Base-by-base conservation (phyloP, 352 stramenopile genomes). In the Albugo laibachii region DNA sequence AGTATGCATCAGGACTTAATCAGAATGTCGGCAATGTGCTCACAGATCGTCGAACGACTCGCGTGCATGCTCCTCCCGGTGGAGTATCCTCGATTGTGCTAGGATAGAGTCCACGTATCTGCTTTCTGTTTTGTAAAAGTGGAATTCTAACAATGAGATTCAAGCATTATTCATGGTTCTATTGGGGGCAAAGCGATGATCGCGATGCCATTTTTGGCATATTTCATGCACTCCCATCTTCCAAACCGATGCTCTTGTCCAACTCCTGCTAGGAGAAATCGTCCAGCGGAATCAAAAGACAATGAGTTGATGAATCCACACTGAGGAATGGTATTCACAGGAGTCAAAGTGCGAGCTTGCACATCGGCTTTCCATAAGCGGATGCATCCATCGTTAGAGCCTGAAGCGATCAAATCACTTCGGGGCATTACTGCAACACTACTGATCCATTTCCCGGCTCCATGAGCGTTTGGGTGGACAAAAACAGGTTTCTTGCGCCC, bases 231-330 rank as follows among this genome's bases (percentile, higher is more conserved):
- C 56, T 94, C 73, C 89, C 89, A 97, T 42, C 87, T 73, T 1
- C 89, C 89, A 40, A 96, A 59, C 11, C 86, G 80, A 65, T 96
- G 89, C 62, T 96, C 89, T 61, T 94, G 84, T 11, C 84, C 87
- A 16, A 95, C 63, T 34, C 70, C 87, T 15, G 82, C 87, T 5
- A 96, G 65, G 41, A 96, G 50, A 68, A 95, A 95, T 11, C 79
- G 73, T 21, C 78, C 84, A 41, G 83, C 84, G 31, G 50, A 27
- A 48, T 87, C 75, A 42, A 93, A 88, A 42, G 55, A 62, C 49
- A 88, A 59, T 19, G 54, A 63, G 47, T 87, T 88, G 37, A 85
- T 70, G 54, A 70, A 83, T 14, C 78, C 75, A 0, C 64, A 57
- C 13, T 93, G 52, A 5, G 77, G 76, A 46, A 95, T 75, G 11